Conservation (phyloP, 352 stramenopile genomes). For the Phytophthora pisi region DNA sequence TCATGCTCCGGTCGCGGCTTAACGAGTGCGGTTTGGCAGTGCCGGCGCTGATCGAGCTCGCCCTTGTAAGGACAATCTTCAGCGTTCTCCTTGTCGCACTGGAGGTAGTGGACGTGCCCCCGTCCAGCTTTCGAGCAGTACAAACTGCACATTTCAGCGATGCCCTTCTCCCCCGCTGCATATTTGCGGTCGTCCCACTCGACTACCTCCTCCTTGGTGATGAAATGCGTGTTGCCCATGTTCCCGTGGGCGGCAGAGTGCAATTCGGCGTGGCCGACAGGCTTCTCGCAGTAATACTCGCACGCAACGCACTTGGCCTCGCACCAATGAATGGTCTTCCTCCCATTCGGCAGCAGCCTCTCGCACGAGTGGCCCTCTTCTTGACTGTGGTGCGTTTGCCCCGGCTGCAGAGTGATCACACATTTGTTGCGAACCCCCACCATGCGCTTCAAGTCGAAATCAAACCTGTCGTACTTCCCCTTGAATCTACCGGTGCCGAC, state of each 20-base stretch:
- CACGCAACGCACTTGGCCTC: constrained; percentile 25
- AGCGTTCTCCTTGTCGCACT: constrained; percentile 15
- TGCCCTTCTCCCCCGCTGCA: constrained; percentile 23
- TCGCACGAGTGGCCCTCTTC: background rate
- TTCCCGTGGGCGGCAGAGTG: constrained; percentile 38
- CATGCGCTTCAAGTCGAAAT: background rate
- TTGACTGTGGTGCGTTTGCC: background rate
- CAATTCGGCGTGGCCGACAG: constrained; percentile 22
- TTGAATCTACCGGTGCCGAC: background rate
- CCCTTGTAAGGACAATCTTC: constrained; percentile 23
- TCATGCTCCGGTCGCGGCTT: constrained; percentile 9
- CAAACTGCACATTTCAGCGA: constrained; percentile 42
- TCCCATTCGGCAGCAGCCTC: background rate
- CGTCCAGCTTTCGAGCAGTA: constrained; percentile 35
- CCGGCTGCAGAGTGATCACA: background rate
- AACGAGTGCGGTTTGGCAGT: constrained; percentile 14
- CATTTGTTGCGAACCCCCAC: constrained; percentile 4
- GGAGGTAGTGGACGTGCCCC: constrained; percentile 37
- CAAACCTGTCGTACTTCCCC: background rate
- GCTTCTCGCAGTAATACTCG: constrained; percentile 37
- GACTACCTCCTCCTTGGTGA: constrained; percentile 18
- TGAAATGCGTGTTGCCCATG: constrained; percentile 39
- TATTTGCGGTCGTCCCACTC: constrained; percentile 24
- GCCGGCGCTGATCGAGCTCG: constrained; percentile 23
- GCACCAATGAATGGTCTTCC: constrained; percentile 25